A percentile compares a stretch with the other conserved stretches of the same genome.
Conservation (phyloP, 805 yeast genomes). For the Metschnikowia proteae region DNA sequence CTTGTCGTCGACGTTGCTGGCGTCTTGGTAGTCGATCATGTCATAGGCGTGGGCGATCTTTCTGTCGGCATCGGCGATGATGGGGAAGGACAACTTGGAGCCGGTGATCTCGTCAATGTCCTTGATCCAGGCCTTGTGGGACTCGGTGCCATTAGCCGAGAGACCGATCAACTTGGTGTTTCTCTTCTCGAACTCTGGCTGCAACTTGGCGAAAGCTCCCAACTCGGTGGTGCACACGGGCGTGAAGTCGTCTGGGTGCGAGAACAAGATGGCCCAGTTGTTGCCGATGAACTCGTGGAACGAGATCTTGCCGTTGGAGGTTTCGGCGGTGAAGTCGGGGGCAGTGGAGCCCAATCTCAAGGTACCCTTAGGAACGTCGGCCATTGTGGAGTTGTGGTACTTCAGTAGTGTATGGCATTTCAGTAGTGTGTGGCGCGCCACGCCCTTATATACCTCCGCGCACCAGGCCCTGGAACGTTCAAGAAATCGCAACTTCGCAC, state of each 20-base stretch:
- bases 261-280: constrained; percentile 84
- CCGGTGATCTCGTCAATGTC: constrained; percentile 88
- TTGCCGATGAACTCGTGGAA: constrained; percentile 86
- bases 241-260: constrained; percentile 95
- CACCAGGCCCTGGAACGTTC: background rate
- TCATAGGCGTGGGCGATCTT: constrained; percentile 81
- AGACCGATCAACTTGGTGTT: constrained; percentile 85
- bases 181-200: constrained; percentile 84
- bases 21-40: constrained; percentile 84
- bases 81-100: constrained; percentile 77
- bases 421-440: background rate
- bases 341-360: constrained; percentile 77
- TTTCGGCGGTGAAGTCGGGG: constrained; percentile 81
- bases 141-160: constrained; percentile 77
- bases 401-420: background rate
- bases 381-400: constrained; percentile 5
- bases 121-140: constrained; percentile 82
- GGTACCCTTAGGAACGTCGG: constrained; percentile 20
- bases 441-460: background rate
- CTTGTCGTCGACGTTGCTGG: constrained; percentile 60
- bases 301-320: constrained; percentile 78
- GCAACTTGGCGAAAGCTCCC: constrained; percentile 87
- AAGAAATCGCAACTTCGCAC: constrained; percentile 20
- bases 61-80: constrained; percentile 82
- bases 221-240: constrained; percentile 96